Evolutionary conservation across 2,329 filamentous ascomycete genomes (phyloP).

Genomic region (Fusarium algeriense): DNA sequence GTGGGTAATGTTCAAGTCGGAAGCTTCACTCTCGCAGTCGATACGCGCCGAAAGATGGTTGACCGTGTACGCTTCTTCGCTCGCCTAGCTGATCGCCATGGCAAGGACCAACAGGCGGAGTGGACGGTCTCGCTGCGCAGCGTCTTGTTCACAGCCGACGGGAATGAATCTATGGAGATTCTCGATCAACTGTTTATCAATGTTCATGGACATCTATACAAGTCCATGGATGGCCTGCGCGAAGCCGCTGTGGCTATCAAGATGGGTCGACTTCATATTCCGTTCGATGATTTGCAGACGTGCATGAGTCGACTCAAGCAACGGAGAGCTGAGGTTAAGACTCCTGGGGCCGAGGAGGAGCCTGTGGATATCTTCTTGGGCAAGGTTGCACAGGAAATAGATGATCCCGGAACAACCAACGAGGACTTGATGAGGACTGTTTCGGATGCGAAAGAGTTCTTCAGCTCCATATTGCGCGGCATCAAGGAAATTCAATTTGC

Average conservation of each 20-base stretch:
- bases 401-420: constrained; percentile 72
- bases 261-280: constrained; percentile 88
- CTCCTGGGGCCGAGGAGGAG: constrained; percentile 58
- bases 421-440: constrained; percentile 83
- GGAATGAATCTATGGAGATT: constrained; percentile 85
- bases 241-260: constrained; percentile 93
- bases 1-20: constrained; percentile 89
- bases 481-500: constrained; percentile 98
- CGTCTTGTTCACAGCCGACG: constrained; percentile 88
- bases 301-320: constrained; percentile 70
- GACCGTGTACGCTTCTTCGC: constrained; percentile 91
- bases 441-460: constrained; percentile 92
- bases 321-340: constrained; percentile 53
- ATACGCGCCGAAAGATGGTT: constrained; percentile 91
- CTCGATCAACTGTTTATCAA: constrained; percentile 90
- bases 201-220: constrained; percentile 90
- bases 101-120: constrained; percentile 80
- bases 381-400: constrained; percentile 80
- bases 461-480: constrained; percentile 88
- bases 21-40: constrained; percentile 85
- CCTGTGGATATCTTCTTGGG: constrained; percentile 74
- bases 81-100: constrained; percentile 72
- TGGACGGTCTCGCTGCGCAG: constrained; percentile 92
- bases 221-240: constrained; percentile 85
- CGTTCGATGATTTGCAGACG: constrained; percentile 84